Evolutionary conservation across 1,284 basidiomycete species (phyloP), one percentile per base, ranked within the genome.

Genomic region (Melampsora larici-populina): DNA sequence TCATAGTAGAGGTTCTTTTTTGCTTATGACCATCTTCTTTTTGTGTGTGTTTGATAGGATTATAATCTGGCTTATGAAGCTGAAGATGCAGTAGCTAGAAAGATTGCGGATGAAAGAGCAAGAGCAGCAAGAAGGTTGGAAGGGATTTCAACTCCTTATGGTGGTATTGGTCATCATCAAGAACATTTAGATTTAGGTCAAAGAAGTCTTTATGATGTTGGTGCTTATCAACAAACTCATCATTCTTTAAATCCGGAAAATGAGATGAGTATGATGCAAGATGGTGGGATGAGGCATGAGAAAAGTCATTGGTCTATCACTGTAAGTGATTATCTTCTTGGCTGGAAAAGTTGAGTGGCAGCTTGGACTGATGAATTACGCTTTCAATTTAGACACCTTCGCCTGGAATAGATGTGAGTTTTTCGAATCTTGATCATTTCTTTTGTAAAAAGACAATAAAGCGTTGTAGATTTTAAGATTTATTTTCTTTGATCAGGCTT

Each of bases 271-370:
- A 36, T 36, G 36, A 36, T 36, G 36, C 36, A 36, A 36, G 36
- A 36, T 36, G 36, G 36, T 36, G 36, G 36, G 9, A 9, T 36
- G 36, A 36, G 51, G 15, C 43, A 46, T 58, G 60, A 78, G 64
- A 67, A 70, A 31, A 78, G 76, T 78, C 58, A 71, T 58, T 78
- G 76, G 76, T 78, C 76, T 29, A 70, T 60, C 24, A 70, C 76
- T 4, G 76, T 77, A 18, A 21, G 73, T 58, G 1, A 55, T 31
- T 5, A 36, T 21, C 8, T 55, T 55, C 51, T 55, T 55, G 0
- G 7, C 36, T 36, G 3, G 36, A 36, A 36, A 36, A 9, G 36
- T 36, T 36, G 36, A 36, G 36, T 4, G 36, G 36, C 9, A 36
- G 36, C 36, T 36, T 9, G 36, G 36, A 36, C 36, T 36, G 36